Evolutionary conservation across 768 basidiomycete genomes (phyloP), one percentile per base, ranked within the genome.

Genomic region (Pisolithus sp.): DNA sequence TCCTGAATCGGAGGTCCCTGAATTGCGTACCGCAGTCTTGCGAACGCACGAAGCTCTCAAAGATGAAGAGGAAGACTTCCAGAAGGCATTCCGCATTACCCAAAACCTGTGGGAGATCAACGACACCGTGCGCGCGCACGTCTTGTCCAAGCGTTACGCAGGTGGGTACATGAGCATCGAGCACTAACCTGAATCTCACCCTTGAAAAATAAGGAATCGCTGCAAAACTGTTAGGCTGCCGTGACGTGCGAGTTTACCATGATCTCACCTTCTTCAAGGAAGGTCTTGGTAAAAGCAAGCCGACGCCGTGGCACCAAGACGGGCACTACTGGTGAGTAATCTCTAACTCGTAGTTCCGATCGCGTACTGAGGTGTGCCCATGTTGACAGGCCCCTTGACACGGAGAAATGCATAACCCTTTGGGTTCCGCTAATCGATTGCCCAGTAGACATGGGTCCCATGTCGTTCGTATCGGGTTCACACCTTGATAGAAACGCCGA

Each of bases 251-350:
- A 8, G 39, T 51, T 45, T 51, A 51, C 34, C 50, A 51, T n/a
- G 50, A 51, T 26, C 42, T 51, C 23, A 51, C 50, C 43, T 51
- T 51, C 43, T 51, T 51, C 31, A 51, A 51, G 36, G 50, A 51
- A 10, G 50, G 50, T 38, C 50, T 28, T 21, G 50, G 50, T 7
- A 51, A 51, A 15, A 43, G 50, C 13, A 34, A 20, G 5, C 42
- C 44, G 7, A 51, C 50, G 20, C 50, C 50, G 1, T 51, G 47
- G 47, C 47, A 48, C 21, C 47, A 48, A 8, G 47, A 48, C 17
- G 47, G 47, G 21, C 23, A 48, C 37, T 48, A 48, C 47, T 48
- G 47, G 47, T 48, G 47, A 48, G 47, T 3, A 17, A 48, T 9
- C 30, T 13, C 26, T 45, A 34, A n/a, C 36, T 15, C 21, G 23